Conservation (phyloP, 2,329 filamentous ascomycete species). For the Penicillium sp. region DNA sequence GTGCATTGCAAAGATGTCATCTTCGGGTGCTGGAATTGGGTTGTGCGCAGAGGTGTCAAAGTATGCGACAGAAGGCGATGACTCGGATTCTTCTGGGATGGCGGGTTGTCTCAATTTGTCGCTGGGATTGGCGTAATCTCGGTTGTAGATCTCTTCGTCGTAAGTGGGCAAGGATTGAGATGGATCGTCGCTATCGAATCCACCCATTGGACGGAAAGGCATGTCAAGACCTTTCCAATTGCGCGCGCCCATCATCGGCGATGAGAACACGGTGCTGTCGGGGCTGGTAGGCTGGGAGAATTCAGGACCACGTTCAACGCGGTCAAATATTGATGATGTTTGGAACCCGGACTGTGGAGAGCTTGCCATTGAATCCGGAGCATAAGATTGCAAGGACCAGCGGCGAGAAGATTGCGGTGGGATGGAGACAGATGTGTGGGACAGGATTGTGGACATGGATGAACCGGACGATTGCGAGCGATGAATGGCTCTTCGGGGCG, state of each 20-base stretch:
- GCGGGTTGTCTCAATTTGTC: constrained; percentile 31
- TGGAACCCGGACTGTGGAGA: constrained; percentile 77
- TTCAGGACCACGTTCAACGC: constrained; percentile 62
- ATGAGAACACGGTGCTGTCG: constrained; percentile 66
- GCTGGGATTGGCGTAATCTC: constrained; percentile 10
- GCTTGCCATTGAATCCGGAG: constrained; percentile 67
- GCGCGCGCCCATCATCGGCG: constrained; percentile 65
- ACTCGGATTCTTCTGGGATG: constrained; percentile 44
- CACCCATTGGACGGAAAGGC: constrained; percentile 47
- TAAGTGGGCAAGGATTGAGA: constrained; percentile 13
- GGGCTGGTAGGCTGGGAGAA: constrained; percentile 79
- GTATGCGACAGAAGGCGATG: constrained; percentile 23
- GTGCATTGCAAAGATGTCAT: constrained; percentile 25
- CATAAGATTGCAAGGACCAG: constrained; percentile 45
- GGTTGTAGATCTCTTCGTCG: constrained; percentile 22
- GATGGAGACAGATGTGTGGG: constrained; percentile 62
- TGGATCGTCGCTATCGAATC: constrained; percentile 17
- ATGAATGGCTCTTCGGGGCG: constrained; percentile 34
- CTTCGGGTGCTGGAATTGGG: constrained; percentile 15
- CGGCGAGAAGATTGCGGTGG: constrained; percentile 46
- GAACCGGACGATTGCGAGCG: constrained; percentile 43
- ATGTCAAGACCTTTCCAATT: constrained; percentile 62
- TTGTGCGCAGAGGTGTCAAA: constrained; percentile 12
- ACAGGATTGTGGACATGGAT: constrained; percentile 61
- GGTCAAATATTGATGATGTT: constrained; percentile 76